Evolutionary conservation across 306 rosid species (phyloP), one percentile per base, ranked within the genome.

Genomic region (Cicer pinnatifidum): DNA sequence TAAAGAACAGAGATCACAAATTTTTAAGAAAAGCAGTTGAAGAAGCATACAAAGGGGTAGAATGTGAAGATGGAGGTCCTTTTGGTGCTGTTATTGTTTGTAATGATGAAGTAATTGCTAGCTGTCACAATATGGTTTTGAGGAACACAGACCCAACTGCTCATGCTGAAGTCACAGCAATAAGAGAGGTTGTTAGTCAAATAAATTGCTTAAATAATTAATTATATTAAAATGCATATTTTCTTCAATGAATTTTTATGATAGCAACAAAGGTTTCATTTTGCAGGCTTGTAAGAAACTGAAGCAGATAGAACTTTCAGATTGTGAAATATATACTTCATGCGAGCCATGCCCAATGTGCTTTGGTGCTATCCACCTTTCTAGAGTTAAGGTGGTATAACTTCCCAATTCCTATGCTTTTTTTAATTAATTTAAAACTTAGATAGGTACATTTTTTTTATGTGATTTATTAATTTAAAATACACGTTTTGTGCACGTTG

Each of bases 331-430:
- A 62, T 94, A 94, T 78, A 82, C 98, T 38, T 94, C 98, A 8
- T 94, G 98, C 44, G 98, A 94, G 81, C 98, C 98, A 60, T 94
- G 98, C 71, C 98, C 98, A 46, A 91, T 89, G 98, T 93, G 98
- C 86, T 93, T 91, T 43, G 98, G 98, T 15, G 98, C 98, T 13
- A 94, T 94, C 63, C 98, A 94, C 80, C 98, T 94, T 52, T 94
- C 98, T 57, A 79, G 98, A 77, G 75, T 91, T 20, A 94, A 94
- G 98, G 97, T 94, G 69, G 67, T 67, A 71, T 67, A 71, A 58
- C 17, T 67, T 43, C 58, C 16, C 28, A 6, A 11, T 58, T 20
- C 20, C 11, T 60, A 11, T 11, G 5, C 1, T 33, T 61, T 37
- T 28, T 28, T 28, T 28, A 28, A 28, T 28, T 28, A 3, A 28